Evolutionary conservation across 345 rosid species (phyloP).

Genomic region (Punica granatum): DNA sequence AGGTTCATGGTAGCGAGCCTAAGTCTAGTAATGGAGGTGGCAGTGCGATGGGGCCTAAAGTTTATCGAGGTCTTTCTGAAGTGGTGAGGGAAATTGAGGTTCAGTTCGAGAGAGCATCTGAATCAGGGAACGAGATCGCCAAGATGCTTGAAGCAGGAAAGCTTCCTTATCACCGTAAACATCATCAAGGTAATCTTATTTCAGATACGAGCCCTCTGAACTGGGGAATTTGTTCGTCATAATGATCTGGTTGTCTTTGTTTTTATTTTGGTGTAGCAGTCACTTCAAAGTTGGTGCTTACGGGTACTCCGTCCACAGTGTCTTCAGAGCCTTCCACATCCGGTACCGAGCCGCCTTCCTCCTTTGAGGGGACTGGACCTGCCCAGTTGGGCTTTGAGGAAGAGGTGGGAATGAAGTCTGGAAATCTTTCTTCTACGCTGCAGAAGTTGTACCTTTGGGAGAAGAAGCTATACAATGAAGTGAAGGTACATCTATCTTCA

Average conservation of each 20-base stretch:
- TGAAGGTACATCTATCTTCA: constrained; percentile 47
- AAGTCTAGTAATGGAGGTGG: constrained; percentile 33
- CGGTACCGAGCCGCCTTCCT: constrained; percentile 33
- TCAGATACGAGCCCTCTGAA: neutral
- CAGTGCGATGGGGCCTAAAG: constrained; percentile 23
- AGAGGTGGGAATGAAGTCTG: constrained; percentile 57
- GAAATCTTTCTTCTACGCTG: constrained; percentile 82
- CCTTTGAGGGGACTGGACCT: constrained; percentile 27
- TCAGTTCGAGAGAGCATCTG: constrained; percentile 77
- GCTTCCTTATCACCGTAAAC: constrained; percentile 67
- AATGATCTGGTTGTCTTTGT: neutral
- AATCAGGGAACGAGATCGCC: constrained; percentile 71
- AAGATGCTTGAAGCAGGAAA: constrained; percentile 85
- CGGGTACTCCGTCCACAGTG: constrained; percentile 43
- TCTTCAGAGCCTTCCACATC: constrained; percentile 59
- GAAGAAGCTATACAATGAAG: constrained; percentile 87
- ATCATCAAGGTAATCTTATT: constrained; percentile 29
- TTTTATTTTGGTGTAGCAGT: constrained; percentile 18
- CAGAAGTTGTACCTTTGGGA: constrained; percentile 88
- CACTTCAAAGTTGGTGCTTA: constrained; percentile 58
- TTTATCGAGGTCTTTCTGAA: constrained; percentile 40
- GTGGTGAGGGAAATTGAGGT: constrained; percentile 58
- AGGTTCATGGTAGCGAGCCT: constrained; percentile 42
- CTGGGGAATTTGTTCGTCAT: neutral
- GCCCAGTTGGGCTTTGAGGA: constrained; percentile 49